Base-by-base conservation (phyloP, 495 filamentous ascomycete genomes). In the Acidomyces sp. region DNA sequence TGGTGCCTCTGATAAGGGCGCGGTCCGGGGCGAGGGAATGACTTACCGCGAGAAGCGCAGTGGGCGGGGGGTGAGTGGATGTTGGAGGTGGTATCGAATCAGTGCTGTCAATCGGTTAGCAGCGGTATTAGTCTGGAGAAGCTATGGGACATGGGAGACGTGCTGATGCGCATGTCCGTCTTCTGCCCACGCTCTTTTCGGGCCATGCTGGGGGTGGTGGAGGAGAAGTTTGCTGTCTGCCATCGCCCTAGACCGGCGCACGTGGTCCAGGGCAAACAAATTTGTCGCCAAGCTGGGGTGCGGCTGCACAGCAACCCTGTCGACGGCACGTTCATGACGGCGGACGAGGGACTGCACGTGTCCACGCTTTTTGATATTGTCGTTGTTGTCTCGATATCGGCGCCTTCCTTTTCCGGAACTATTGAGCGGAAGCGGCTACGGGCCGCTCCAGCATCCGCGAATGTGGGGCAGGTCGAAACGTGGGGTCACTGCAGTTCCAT, bases 11-110 rank as follows among this genome's bases (percentile, higher is more conserved):
- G n/a, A n/a, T n/a, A 13, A 7, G 26, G 26, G 13, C 26, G 26
- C 7, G 31, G 13, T 9, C 12, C 15, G 6, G 23, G 34, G 3
- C 12, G 11, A n/a, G 9, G 19, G 21, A 2, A 3, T 31, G 25
- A 20, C 39, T 37, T 49, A 49, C 46, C 87, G 84, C 19, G 75
- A 82, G 70, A 93, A 80, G 46, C 82, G 75, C 48, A 95, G 72
- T 2, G 87, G 85, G 2, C 82, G 76, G 0, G 83, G 83, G 18
- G 72, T 77, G 32, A 68, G 58, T 25, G 74, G 71, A 58, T 82
- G 77, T 39, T 60, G 45, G 43, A 80, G 73, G 61, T 74, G 70
- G 62, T 80, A 80, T 53, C 73, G 71, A 55, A 81, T 80, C 15
- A 71, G 42, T 17, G 67, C 76, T 78, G 39, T 9, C 18, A 20